phyloP scores from a whole-genome alignment of 805 yeast genomes.

The Zygosaccharomyces siamensis region DNA sequence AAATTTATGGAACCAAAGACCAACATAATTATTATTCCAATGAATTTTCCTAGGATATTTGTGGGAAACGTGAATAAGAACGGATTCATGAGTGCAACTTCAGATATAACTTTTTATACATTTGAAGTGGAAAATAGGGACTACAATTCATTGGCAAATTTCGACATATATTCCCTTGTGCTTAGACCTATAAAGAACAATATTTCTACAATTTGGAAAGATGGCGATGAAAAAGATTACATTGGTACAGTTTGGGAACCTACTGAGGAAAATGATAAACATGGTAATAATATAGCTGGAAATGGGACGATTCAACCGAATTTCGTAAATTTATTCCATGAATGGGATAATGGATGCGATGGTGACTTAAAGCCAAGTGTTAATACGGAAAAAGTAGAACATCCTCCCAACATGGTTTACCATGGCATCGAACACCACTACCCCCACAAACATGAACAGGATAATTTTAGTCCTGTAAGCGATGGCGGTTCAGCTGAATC shows the following conservation, averaged over 20 bases:
- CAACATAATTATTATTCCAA: conserved; percentile 21
- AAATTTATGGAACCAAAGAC: conserved; percentile 15
- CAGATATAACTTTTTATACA: conserved; percentile 13
- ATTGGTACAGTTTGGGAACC: conserved; percentile 11
- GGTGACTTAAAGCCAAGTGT: conserved; percentile 1
- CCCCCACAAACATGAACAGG: background rate
- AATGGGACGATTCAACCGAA: conserved; percentile 7
- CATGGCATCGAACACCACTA: background rate
- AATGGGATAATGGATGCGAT: background rate
- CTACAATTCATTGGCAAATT: conserved; percentile 1
- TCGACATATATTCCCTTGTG: conserved; percentile 7
- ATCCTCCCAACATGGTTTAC: background rate
- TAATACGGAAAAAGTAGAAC: background rate
- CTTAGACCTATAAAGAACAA: conserved; percentile 9
- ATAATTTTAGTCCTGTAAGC: background rate
- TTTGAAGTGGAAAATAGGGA: conserved; percentile 10
- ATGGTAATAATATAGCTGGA: background rate
- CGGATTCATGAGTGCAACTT: conserved; percentile 13
- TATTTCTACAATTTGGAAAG: conserved; percentile 20
- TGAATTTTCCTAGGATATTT: conserved; percentile 14
- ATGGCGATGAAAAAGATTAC: conserved; percentile 11
- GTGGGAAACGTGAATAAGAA: conserved; percentile 9
- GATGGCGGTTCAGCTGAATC: background rate
- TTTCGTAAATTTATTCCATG: conserved; percentile 11
- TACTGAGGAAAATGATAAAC: background rate